These are phyloP conservation scores for Dactylella cylindrospora DNA, from an alignment of 2,329 filamentous ascomycete genomes.

Conservation along the genomic window DNA sequence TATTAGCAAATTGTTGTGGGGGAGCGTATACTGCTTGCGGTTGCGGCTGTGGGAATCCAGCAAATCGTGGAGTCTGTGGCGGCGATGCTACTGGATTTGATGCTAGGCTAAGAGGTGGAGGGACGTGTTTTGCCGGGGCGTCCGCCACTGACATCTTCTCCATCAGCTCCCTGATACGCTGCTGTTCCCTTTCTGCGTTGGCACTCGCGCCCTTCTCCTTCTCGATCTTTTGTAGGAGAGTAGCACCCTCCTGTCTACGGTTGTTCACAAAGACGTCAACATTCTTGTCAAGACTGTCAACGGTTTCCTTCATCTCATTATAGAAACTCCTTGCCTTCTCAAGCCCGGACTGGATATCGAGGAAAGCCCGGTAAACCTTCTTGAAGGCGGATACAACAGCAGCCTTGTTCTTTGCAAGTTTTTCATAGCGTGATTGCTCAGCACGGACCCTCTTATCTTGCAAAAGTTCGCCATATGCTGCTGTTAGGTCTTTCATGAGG, in stretches of 20 bases:
- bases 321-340: conserved; percentile 91
- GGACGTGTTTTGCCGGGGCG: conserved; percentile 52
- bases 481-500: conserved; percentile 90
- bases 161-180: conserved; percentile 85
- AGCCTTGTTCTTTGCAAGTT: conserved; percentile 77
- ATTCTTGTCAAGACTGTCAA: conserved; percentile 88
- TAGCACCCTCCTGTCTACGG: conserved; percentile 82
- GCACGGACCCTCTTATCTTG: conserved; percentile 92
- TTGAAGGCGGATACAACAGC: conserved; percentile 84
- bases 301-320: conserved; percentile 90
- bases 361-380: conserved; percentile 86
- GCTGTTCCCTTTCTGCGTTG: conserved; percentile 77
- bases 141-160: conserved; percentile 89
- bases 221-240: conserved; percentile 85
- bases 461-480: conserved; percentile 79
- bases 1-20: conserved; percentile 45
- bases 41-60: conserved; percentile 40
- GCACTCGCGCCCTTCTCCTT: conserved; percentile 67
- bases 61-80: conserved; percentile 57
- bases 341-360: conserved; percentile 82
- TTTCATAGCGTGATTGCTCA: conserved; percentile 93
- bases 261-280: conserved; percentile 98
- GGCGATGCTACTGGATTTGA: conserved; percentile 54
- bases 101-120: conserved; percentile 52
- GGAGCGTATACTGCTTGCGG: conserved; percentile 41